Percentiles rank a stretch among this genome's conserved stretches.
These are phyloP conservation scores for Tulasnella sp. DNA, from an alignment of 768 basidiomycete species.

Conservation along the genomic window DNA sequence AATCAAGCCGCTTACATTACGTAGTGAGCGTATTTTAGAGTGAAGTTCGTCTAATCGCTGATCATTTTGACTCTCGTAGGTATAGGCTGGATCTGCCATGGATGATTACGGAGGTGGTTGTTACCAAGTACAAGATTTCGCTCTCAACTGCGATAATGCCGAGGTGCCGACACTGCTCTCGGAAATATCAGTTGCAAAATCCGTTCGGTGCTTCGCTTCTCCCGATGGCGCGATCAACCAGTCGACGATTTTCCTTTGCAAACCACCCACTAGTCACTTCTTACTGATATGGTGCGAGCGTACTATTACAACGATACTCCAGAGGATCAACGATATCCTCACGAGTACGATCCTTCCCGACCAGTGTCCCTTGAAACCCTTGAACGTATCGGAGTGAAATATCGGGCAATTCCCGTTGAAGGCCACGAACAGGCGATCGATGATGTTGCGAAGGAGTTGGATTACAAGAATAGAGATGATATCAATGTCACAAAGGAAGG, in stretches of 20 bases:
- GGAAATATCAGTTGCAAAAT: no score
- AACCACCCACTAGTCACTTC: constrained; percentile 1
- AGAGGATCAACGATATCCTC: constrained; percentile 65
- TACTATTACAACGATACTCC: constrained; percentile 55
- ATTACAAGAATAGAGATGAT: constrained; percentile 73
- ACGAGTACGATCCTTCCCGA: constrained; percentile 48
- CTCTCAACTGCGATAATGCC: not conserved
- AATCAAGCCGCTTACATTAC: constrained; percentile 42
- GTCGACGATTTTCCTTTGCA: no score
- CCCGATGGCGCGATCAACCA: not conserved
- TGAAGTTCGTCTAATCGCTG: constrained; percentile 71
- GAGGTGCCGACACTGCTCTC: not conserved
- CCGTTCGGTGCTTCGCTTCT: not conserved
- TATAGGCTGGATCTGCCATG: not conserved
- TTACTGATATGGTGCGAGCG: constrained; percentile 37
- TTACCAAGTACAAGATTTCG: not conserved
- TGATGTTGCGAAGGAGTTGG: constrained; percentile 47
- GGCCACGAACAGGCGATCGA: constrained; percentile 42
- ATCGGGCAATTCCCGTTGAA: constrained; percentile 54
- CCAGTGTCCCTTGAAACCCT: constrained; percentile 39
- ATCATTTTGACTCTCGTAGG: constrained; percentile 78
- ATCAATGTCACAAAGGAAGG: constrained; percentile 68
- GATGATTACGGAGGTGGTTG: no score
- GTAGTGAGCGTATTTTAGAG: constrained; percentile 66
- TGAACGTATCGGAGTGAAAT: constrained; percentile 44